Conservation (phyloP, 768 basidiomycete genomes). For the Mycena filopes region DNA sequence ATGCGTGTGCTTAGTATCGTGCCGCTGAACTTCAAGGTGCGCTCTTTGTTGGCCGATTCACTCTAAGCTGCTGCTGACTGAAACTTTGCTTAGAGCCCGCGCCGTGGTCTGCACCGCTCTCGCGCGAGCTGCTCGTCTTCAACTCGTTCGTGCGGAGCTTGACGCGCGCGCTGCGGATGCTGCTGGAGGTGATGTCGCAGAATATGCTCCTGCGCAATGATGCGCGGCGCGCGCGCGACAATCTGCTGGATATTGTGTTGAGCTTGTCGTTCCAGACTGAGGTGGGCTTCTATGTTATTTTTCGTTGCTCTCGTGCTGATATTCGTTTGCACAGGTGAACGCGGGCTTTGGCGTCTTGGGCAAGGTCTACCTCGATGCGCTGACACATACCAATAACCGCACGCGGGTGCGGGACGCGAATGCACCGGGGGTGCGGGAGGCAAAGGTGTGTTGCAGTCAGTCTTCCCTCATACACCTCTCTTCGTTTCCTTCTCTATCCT, state of each 20-base stretch:
- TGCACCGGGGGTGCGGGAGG: conserved; percentile 82
- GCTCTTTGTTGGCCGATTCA: conserved; percentile 37
- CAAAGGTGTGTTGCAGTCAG: conserved; percentile 62
- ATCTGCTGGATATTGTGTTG: conserved; percentile 90
- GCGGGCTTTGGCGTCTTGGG: conserved; percentile 98
- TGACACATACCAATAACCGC: conserved; percentile 87
- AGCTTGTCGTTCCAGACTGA: conserved; percentile 96
- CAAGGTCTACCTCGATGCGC: conserved; percentile 95
- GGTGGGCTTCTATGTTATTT: conserved; percentile 61
- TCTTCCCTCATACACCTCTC: too few species aligned
- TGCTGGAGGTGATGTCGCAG: conserved; percentile 87
- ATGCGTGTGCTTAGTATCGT: conserved; percentile 98
- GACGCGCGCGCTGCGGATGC: conserved; percentile 87
- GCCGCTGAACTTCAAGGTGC: conserved; percentile 92
- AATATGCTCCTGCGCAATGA: conserved; percentile 94
- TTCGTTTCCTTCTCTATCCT: too few species aligned
- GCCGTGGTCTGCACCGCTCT: conserved; percentile 96
- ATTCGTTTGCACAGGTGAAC: conserved; percentile 54
- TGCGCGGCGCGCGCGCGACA: conserved; percentile 87
- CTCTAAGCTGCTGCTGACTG: background rate
- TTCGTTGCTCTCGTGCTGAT: too few species aligned
- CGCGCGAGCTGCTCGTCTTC: conserved; percentile 96
- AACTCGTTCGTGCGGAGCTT: conserved; percentile 96
- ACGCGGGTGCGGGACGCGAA: conserved; percentile 81
- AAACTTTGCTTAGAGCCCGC: conserved; percentile 63